These are phyloP conservation scores for Trichosporon asahii DNA, from an alignment of 1,284 basidiomycete genomes.

Conservation along the genomic window DNA sequence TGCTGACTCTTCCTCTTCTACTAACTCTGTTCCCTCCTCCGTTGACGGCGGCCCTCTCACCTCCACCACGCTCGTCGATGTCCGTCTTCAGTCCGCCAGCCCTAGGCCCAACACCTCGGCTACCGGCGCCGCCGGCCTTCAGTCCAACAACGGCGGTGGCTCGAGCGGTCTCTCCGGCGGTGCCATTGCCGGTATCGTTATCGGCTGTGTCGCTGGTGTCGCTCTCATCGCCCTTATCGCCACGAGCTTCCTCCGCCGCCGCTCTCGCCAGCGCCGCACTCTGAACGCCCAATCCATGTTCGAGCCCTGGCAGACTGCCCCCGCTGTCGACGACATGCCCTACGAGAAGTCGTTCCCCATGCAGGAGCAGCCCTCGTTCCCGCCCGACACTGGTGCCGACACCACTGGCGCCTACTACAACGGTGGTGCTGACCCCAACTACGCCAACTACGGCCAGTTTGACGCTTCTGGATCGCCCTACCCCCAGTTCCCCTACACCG, in stretches of 20 bases:
- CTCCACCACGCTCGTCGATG: background rate
- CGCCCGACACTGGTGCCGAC: slow-evolving; percentile 6
- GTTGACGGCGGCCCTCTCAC: background rate
- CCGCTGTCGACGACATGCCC: slow-evolving; percentile 32
- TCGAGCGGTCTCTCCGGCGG: slow-evolving; percentile 14
- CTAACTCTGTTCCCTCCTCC: background rate
- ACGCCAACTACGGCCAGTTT: slow-evolving; percentile 19
- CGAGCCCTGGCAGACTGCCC: slow-evolving; percentile 39
- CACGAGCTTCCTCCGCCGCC: slow-evolving; percentile 36
- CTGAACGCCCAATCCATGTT: slow-evolving; percentile 42
- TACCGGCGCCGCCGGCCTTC: background rate
- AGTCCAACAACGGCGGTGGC: background rate
- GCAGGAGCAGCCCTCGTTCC: slow-evolving; percentile 20
- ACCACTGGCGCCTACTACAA: slow-evolving; percentile 18
- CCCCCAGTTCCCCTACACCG: slow-evolving; percentile 14
- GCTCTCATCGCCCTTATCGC: slow-evolving; percentile 37
- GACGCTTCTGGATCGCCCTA: slow-evolving; percentile 17
- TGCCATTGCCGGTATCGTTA: slow-evolving; percentile 44
- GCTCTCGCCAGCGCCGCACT: slow-evolving; percentile 34
- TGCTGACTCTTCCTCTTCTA: background rate
- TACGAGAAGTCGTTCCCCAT: slow-evolving; percentile 26
- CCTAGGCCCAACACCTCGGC: background rate
- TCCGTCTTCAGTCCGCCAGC: background rate
- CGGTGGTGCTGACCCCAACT: slow-evolving; percentile 21
- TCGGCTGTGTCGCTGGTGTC: slow-evolving; percentile 40